Evolutionary conservation across 2,329 filamentous ascomycete genomes (phyloP).

Genomic region (Paecilomyces sp.): DNA sequence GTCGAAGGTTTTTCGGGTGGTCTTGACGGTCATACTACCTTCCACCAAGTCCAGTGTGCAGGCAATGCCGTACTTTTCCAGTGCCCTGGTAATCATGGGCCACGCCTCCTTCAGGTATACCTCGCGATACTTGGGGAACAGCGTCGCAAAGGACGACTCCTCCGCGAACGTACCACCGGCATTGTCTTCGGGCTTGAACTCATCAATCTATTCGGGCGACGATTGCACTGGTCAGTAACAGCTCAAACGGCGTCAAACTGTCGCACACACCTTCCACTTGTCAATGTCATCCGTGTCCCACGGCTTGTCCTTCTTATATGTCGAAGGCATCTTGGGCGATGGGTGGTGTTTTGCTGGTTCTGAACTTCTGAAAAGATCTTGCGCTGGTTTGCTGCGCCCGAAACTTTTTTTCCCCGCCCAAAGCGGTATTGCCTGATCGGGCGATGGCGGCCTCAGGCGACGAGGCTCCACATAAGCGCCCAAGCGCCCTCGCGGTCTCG

Average conservation of each 20-base stretch:
- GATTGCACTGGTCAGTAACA: not conserved
- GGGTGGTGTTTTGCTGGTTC: not conserved
- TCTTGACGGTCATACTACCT: conserved; percentile 94
- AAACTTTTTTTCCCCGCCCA: conserved; percentile 14
- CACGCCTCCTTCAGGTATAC: conserved; percentile 87
- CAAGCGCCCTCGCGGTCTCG: conserved; percentile 10
- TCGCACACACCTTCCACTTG: conserved; percentile 69
- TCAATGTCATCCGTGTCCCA: conserved; percentile 97
- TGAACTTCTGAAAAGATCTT: not conserved
- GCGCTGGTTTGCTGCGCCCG: not conserved
- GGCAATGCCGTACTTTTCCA: conserved; percentile 81
- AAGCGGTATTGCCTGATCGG: conserved; percentile 15
- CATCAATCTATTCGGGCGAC: conserved; percentile 54
- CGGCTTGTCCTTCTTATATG: conserved; percentile 80
- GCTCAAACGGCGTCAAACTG: not conserved
- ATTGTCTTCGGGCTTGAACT: conserved; percentile 83
- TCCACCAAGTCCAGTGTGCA: conserved; percentile 92
- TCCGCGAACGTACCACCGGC: conserved; percentile 77
- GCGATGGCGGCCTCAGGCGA: not conserved
- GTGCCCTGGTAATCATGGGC: conserved; percentile 79
- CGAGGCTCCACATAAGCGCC: conserved; percentile 8
- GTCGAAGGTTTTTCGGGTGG: conserved; percentile 84
- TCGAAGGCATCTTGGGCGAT: conserved; percentile 66
- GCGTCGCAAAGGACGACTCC: conserved; percentile 74
- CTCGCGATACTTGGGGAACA: conserved; percentile 97